These are phyloP conservation scores for Exophiala xenobiotica DNA, from an alignment of 2,329 filamentous ascomycete species.

Conservation along the genomic window DNA sequence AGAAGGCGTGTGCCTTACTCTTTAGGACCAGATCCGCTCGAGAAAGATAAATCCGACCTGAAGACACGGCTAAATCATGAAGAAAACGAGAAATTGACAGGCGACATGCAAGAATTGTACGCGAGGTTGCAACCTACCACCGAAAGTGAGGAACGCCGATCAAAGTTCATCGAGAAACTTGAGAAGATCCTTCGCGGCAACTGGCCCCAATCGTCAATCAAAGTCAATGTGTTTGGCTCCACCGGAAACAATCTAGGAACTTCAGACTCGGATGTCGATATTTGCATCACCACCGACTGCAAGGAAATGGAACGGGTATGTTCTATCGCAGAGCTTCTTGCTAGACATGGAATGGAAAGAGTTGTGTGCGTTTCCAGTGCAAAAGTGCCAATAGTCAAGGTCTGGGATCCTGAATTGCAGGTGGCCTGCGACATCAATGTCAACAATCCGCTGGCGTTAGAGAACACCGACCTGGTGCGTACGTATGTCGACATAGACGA, in stretches of 20 bases:
- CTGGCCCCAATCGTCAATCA: slow-evolving; percentile 88
- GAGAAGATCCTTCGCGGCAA: slow-evolving; percentile 83
- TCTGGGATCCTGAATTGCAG: slow-evolving; percentile 91
- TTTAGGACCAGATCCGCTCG: slow-evolving; percentile 73
- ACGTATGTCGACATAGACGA: slow-evolving; percentile 94
- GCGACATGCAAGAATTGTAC: slow-evolving; percentile 83
- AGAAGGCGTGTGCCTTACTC: slow-evolving; percentile 89
- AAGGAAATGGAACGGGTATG: slow-evolving; percentile 87
- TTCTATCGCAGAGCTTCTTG: slow-evolving; percentile 80
- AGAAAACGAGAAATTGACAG: slow-evolving; percentile 72
- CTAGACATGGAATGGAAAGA: slow-evolving; percentile 90
- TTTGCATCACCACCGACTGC: slow-evolving; percentile 92
- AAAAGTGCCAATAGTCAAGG: slow-evolving; percentile 97
- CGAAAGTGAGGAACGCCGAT: slow-evolving; percentile 73
- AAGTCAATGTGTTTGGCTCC: slow-evolving; percentile 93
- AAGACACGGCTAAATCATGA: slow-evolving; percentile 70
- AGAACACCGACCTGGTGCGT: slow-evolving; percentile 97
- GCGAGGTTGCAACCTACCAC: slow-evolving; percentile 77
- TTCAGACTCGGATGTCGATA: slow-evolving; percentile 95
- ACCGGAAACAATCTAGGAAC: slow-evolving; percentile 94
- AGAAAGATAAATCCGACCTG: slow-evolving; percentile 64
- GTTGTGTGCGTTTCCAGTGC: slow-evolving; percentile 92
- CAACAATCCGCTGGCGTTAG: slow-evolving; percentile 90
- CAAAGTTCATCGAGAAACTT: slow-evolving; percentile 78
- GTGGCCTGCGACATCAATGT: slow-evolving; percentile 98